Evolutionary conservation across 768 basidiomycete genomes (phyloP).

Genomic region (Mycena haematopus): DNA sequence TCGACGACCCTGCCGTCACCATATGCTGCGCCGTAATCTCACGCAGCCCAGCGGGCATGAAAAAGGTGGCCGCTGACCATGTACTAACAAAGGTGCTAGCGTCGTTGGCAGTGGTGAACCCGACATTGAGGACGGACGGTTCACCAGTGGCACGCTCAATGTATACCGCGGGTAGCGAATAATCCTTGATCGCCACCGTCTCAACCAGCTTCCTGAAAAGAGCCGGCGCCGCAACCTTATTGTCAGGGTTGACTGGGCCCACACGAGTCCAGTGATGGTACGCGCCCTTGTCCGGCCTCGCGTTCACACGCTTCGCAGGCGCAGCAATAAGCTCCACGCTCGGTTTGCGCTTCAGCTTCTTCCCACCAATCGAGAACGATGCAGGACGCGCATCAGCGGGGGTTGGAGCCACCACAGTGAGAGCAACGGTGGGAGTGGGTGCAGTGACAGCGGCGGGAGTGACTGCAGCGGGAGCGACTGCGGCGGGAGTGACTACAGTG

Average conservation of each 20-base stretch:
- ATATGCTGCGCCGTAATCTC: neutral
- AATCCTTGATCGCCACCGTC: neutral
- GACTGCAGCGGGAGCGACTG: no score
- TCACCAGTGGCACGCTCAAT: neutral
- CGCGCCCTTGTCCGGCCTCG: neutral
- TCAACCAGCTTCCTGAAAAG: slow-evolving; percentile 4
- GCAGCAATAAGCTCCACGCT: neutral
- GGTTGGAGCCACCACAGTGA: neutral
- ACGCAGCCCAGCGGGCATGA: neutral
- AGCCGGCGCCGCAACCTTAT: neutral
- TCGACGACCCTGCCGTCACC: neutral
- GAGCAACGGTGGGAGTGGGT: neutral
- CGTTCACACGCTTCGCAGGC: neutral
- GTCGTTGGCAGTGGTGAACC: neutral
- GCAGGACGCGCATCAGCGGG: neutral
- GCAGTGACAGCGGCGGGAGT: no score
- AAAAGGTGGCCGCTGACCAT: neutral
- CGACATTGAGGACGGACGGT: neutral
- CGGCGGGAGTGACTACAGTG: no score
- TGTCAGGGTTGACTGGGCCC: neutral
- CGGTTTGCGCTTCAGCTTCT: slow-evolving; percentile 5
- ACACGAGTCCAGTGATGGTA: neutral
- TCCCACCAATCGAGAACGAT: neutral
- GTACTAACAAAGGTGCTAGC: neutral
- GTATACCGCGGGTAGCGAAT: neutral